Base-by-base conservation (phyloP, 441 rosid genomes). In the Euphorbia celastroides region DNA sequence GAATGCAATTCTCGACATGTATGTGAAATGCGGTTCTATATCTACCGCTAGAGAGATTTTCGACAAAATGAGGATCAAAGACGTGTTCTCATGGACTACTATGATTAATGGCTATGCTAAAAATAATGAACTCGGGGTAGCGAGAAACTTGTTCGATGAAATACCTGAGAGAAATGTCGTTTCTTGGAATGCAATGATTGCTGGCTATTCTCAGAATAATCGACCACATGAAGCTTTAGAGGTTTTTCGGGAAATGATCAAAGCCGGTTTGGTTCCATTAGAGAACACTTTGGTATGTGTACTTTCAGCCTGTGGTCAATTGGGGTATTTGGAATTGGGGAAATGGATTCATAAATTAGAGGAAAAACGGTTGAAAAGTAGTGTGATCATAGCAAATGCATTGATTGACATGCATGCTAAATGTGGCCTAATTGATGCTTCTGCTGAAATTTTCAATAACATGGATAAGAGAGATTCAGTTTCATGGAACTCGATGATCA, bases 111-210 rank as follows among this genome's bases (percentile, higher is more conserved):
- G 70, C 14, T 67, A 67, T 58, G 70, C 70, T 30, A 67, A 58
- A 67, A 58, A 7, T 30, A 62, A 56, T 9, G 64, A 67, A 46
- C 57, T 44, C 22, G 64, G 50, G 31, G 23, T 44, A 16, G 70
- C 70, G 13, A 58, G 64, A 31, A 67, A 42, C n/a, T 27, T 67
- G 44, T 67, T 67, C 17, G 5, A 67, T 44, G 57, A 67, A 14
- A 67, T 67, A 57, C 70, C 70, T 30, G 57, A 67, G 56, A 67
- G 62, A 9, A 67, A 67, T 42, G 70, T 57, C 19, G 64, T 67
- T 27, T 67, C 70, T 22, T 67, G 70, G 70, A 57, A 44, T 58
- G 70, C 70, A 42, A 67, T 67, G 70, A 58, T 67, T 26, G 64
- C 70, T 19, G 70, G 70, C 23, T 67, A 67, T 60, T 67, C 70